Evolutionary conservation across 1,139 yeast genomes (phyloP), one percentile per base, ranked within the genome.

Genomic region (Zygoascus hellenicus): DNA sequence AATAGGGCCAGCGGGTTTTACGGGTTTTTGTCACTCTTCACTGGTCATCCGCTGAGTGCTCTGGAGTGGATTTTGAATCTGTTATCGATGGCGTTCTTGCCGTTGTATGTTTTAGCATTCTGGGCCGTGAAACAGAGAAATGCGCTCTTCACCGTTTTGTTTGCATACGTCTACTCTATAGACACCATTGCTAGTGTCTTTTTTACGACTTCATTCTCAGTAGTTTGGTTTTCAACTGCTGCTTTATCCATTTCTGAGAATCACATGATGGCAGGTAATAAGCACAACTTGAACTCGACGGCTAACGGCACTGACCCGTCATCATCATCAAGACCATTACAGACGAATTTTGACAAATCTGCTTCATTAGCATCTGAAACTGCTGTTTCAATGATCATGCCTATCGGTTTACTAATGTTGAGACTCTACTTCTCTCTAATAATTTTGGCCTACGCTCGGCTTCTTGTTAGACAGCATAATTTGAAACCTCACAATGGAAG

Each of bases 1-100:
- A 90, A 92, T 69, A 90, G 90, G 64, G 88, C 92, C 53, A 82
- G 95, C 48, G 97, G 97, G 9, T 71, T 82, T 26, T 92, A 83
- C 65, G 98, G 97, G 28, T 71, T 90, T 37, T 70, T 90, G 32
- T 89, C 97, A 1, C 67, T 92, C 38, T 76, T 92, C 60, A 90
- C 97, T 0, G 74, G 96, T 1, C 96, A 89, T 60, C 95, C 94
- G 2, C 74, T 90, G 50, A 82, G 81, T 53, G 78, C 81, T 52
- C 71, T 84, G 71, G 97, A 92, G 62, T 86, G 96, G 95, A 56
- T 84, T 1, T 79, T 83, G 58, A 88, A 90, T 65, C 61, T 83
- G 34, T 66, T 82, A 55, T 83, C 95, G 3, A 70, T 87, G 14
- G 49, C 76, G 3, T 71, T 80, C 17, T 68, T 88, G 45, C 82